A percentile compares a stretch with the other conserved stretches of the same genome.
These are phyloP conservation scores for Botrytis galanthina DNA, from an alignment of 2,329 filamentous ascomycete genomes.

Conservation along the genomic window DNA sequence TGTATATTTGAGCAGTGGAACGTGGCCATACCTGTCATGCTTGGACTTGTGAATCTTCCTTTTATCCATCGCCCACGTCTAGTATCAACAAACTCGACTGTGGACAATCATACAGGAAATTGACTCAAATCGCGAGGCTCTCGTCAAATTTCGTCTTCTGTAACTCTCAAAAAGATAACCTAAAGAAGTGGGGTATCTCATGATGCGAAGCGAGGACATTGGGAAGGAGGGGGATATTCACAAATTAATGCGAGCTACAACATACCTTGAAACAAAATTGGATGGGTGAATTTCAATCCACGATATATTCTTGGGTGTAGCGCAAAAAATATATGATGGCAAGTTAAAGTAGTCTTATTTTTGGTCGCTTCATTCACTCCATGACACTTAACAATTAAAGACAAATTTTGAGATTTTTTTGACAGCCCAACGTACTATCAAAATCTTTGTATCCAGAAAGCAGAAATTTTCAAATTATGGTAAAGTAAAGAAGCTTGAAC, in stretches of 20 bases:
- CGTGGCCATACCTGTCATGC: too few relatives aligned
- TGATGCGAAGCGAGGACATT: background rate
- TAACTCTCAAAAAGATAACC: background rate
- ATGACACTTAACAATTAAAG: background rate
- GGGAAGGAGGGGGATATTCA: background rate
- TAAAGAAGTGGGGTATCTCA: background rate
- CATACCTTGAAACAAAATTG: background rate
- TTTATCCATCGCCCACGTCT: too few relatives aligned
- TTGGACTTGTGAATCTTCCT: background rate
- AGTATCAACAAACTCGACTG: accelerated
- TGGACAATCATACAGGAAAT: too few relatives aligned
- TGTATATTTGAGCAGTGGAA: background rate
- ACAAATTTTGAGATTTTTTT: background rate
- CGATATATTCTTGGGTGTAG: background rate
- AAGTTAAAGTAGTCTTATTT: background rate
- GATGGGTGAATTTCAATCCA: background rate
- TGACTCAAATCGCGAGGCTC: accelerated
- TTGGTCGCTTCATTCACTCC: background rate
- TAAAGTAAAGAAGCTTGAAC: background rate
- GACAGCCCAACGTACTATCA: too few relatives aligned
- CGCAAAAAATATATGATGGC: background rate
- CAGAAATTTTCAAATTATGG: background rate
- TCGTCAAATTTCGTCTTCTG: accelerated
- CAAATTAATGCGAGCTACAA: background rate
- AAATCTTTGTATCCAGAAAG: accelerated